Evolutionary conservation across 768 basidiomycete genomes (phyloP).

Genomic region (Macrolepiota fuliginosa): DNA sequence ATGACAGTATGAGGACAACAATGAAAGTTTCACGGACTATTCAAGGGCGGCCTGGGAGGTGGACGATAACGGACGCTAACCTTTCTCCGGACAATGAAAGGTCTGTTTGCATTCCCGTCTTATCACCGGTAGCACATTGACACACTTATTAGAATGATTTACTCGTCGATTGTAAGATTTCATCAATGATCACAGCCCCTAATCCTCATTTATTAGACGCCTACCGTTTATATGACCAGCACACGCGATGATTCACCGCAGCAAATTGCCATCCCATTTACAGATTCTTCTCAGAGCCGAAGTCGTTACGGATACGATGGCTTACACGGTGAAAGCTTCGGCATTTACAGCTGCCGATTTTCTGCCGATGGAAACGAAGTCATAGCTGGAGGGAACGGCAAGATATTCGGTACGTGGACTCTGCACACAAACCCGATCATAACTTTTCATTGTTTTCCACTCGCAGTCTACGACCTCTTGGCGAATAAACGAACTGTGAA

Average conservation of each 20-base stretch:
- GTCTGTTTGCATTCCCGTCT: conserved; percentile 29
- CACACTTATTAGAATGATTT: conserved; percentile 67
- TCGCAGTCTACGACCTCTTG: conserved; percentile 85
- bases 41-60: conserved; percentile 71
- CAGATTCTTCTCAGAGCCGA: conserved; percentile 41
- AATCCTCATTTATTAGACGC: conserved; percentile 40
- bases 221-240: conserved; percentile 73
- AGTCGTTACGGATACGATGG: conserved; percentile 29
- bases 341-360: conserved; percentile 94
- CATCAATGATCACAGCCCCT: neutral
- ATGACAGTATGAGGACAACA: conserved; percentile 34
- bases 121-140: neutral
- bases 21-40: conserved; percentile 61
- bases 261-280: conserved; percentile 63
- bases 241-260: conserved; percentile 58
- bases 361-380: conserved; percentile 96
- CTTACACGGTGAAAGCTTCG: conserved; percentile 46
- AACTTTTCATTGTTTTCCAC: neutral
- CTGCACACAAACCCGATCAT: conserved; percentile 4
- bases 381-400: conserved; percentile 86
- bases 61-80: conserved; percentile 97
- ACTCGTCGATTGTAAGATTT: conserved; percentile 76
- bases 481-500: conserved; percentile 77
- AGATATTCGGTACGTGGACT: conserved; percentile 56
- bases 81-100: conserved; percentile 87